Conservation (phyloP, 1,139 yeast species). For the Kluyveromyces sp. region DNA sequence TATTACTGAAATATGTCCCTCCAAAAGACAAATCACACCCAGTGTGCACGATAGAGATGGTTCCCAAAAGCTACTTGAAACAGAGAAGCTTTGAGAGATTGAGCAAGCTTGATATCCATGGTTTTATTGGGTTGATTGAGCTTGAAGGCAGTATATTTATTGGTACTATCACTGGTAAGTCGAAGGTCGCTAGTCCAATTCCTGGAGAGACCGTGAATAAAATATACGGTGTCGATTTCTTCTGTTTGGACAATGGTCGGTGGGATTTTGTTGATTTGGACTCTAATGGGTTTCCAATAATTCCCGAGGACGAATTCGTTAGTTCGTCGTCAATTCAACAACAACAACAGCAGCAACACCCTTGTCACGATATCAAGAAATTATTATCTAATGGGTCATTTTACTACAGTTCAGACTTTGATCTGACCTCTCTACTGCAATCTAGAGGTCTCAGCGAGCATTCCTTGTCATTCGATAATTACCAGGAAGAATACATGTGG, state of each 20-base stretch:
- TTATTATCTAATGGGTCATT: slow-evolving; percentile 81
- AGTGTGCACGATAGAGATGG: slow-evolving; percentile 25
- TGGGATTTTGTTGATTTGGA: slow-evolving; percentile 78
- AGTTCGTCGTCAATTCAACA: slow-evolving; percentile 7
- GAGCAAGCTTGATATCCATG: slow-evolving; percentile 53
- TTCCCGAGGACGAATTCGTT: slow-evolving; percentile 25
- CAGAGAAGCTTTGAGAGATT: slow-evolving; percentile 37
- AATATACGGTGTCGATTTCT: slow-evolving; percentile 78
- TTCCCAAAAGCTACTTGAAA: slow-evolving; percentile 21
- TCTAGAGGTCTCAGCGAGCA: slow-evolving; percentile 48
- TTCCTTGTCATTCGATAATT: slow-evolving; percentile 45
- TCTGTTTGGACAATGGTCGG: slow-evolving; percentile 57
- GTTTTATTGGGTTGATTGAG: slow-evolving; percentile 79
- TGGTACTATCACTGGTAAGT: slow-evolving; percentile 69
- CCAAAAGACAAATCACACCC: slow-evolving; percentile 11
- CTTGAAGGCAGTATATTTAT: slow-evolving; percentile 61
- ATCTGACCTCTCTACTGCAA: slow-evolving; percentile 77
- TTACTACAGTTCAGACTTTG: slow-evolving; percentile 87
- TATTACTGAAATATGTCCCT: slow-evolving; percentile 21
- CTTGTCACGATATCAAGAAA: slow-evolving; percentile 73
- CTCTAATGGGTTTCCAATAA: slow-evolving; percentile 52
- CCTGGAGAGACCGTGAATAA: slow-evolving; percentile 72
- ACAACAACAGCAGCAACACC: slow-evolving; percentile 48
- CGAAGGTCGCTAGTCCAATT: slow-evolving; percentile 78
- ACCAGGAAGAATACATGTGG: slow-evolving; percentile 92